phyloP scores from a whole-genome alignment of 2,329 filamentous ascomycete species.

The Epichloe typhina region DNA sequence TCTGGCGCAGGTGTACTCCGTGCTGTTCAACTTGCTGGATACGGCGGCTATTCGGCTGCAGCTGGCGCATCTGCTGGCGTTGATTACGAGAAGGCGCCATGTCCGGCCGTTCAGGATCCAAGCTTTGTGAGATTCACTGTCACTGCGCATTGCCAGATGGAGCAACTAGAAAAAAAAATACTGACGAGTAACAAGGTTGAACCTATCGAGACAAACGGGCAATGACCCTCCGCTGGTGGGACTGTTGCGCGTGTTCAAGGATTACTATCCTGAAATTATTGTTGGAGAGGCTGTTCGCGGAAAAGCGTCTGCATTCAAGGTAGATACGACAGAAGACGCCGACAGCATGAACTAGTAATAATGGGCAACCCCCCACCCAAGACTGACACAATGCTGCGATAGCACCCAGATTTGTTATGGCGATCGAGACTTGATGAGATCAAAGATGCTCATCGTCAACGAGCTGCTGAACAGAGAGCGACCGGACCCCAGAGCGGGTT shows the following conservation, averaged over 20 bases:
- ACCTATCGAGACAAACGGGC: slow-evolving; percentile 45
- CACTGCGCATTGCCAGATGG: slow-evolving; percentile 2
- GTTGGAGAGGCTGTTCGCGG: slow-evolving; percentile 53
- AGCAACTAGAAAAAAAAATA: neutral
- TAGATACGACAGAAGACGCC: slow-evolving; percentile 12
- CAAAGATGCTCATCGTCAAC: slow-evolving; percentile 43
- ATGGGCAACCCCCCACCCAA: too few relatives aligned
- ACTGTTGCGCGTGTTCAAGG: slow-evolving; percentile 71
- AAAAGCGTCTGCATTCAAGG: slow-evolving; percentile 49
- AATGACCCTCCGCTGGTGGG: slow-evolving; percentile 65
- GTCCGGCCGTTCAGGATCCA: slow-evolving; percentile 78
- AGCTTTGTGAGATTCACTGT: slow-evolving; percentile 38
- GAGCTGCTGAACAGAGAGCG: slow-evolving; percentile 24
- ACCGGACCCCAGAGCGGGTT: slow-evolving; percentile 37
- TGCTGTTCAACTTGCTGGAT: slow-evolving; percentile 71
- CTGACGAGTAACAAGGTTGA: slow-evolving; percentile 35
- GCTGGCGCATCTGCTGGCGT: slow-evolving; percentile 64
- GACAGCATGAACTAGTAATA: neutral
- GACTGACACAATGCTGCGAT: slow-evolving; percentile 9
- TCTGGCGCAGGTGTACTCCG: slow-evolving; percentile 57
- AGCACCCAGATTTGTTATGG: slow-evolving; percentile 71
- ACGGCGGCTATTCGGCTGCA: slow-evolving; percentile 58
- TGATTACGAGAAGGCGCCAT: slow-evolving; percentile 70
- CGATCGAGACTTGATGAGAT: slow-evolving; percentile 52
- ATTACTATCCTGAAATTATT: slow-evolving; percentile 83